phyloP scores from a whole-genome alignment of 306 rosid species.

The Gillenia trifoliata region DNA sequence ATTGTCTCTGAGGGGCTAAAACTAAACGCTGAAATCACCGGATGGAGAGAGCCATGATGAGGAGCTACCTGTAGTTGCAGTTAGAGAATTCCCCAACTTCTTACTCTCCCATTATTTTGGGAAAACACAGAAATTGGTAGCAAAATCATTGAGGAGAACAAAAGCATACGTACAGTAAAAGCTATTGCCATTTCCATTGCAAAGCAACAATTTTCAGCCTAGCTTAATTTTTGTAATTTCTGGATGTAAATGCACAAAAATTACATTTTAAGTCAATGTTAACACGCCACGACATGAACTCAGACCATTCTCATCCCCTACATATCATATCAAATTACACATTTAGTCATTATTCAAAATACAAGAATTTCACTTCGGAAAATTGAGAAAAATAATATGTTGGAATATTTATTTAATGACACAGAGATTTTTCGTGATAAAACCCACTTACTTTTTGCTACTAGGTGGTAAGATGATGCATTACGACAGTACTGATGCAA shows the following conservation, averaged over 20 bases:
- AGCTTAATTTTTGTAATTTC: neutral
- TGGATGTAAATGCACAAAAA: neutral
- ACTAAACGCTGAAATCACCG: constrained; percentile 42
- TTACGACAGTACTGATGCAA: no score
- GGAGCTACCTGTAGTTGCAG: constrained; percentile 22
- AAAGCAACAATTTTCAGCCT: neutral
- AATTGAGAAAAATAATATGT: no score
- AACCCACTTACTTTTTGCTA: no score
- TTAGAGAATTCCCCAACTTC: constrained; percentile 21
- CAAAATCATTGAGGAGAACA: constrained; percentile 1
- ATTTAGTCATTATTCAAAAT: no score
- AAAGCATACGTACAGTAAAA: neutral
- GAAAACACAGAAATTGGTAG: constrained; percentile 20
- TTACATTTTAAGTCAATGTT: neutral
- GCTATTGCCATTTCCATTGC: neutral
- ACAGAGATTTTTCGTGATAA: no score
- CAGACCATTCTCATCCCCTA: no score
- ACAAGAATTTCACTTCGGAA: no score
- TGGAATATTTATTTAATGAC: no score
- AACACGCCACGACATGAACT: no score
- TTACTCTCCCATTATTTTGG: constrained; percentile 24
- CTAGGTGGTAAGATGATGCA: no score
- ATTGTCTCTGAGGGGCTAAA: constrained; percentile 18
- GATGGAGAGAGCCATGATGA: constrained; percentile 36
- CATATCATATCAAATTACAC: neutral